Evolutionary conservation across 345 rosid species (phyloP), one percentile per base, ranked within the genome.

Genomic region (Lumnitzera littorea): DNA sequence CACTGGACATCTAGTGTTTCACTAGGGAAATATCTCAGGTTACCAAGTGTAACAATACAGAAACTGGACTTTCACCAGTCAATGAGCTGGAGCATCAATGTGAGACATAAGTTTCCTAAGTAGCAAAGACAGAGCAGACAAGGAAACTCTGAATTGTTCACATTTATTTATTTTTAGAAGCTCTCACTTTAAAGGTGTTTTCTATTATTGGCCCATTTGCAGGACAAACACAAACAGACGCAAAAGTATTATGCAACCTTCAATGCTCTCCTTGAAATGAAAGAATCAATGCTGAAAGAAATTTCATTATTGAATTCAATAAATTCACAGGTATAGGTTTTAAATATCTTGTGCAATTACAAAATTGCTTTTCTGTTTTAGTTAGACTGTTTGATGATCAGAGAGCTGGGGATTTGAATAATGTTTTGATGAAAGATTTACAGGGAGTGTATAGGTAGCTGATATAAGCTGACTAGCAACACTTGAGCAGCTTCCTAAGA

Each of bases 201-300:
- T 66, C 62, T 52, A 48, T 55, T 62, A 49, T 67, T 68, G 70
- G 53, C 43, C 57, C 48, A 64, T 62, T 41, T 50, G n/a, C 73
- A 83, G 98, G 89, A 87, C 60, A 89, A 82, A 67, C 89, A 80
- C 78, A 68, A 72, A 70, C 86, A 85, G 67, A 92, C 98, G 48
- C 74, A 81, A 64, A 87, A 87, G 75, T 82, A 73, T 60, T 91
- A 84, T 76, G 88, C 87, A 46, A 87, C 96, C 20, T 89, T 85
- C 70, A 89, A 85, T 71, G 85, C 94, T 49, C 92, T 92, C 65
- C 61, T 82, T 75, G 96, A 85, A 68, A 85, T 81, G 61, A 92
- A 91, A 72, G 94, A 89, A 48, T 72, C 85, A 74, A 89, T 87
- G 96, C 85, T 82, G 50, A 92, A 92, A 72, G 96, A 92, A 76